Percentiles rank a stretch among this genome's conserved stretches.
Conservation (phyloP, 176 grass and related monocot species). For the Zizania latifolia region DNA sequence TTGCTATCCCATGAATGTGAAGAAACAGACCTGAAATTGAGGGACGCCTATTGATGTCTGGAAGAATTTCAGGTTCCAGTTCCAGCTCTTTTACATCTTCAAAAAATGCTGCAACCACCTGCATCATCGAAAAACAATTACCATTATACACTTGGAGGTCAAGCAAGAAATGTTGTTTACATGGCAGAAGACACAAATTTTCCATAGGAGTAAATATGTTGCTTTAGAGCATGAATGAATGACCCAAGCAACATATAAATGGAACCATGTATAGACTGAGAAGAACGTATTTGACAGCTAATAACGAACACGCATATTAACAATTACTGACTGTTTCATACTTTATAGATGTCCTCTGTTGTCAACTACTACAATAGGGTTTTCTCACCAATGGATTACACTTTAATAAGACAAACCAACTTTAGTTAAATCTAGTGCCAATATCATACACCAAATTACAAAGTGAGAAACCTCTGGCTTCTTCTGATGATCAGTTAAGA, state of each 20-base stretch:
- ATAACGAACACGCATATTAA: background rate
- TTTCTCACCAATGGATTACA: too few relatives aligned
- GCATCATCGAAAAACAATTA: slow-evolving; percentile 2
- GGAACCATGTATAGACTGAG: background rate
- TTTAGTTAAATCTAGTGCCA: background rate
- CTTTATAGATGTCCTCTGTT: background rate
- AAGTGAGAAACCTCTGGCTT: background rate
- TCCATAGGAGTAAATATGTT: background rate
- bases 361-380: background rate
- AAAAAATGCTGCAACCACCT: slow-evolving; percentile 31
- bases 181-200: background rate
- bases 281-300: background rate
- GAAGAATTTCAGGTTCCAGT: slow-evolving; percentile 45
- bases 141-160: background rate
- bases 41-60: background rate
- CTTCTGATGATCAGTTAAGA: background rate
- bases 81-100: slow-evolving; percentile 34
- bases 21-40: slow-evolving; percentile 35
- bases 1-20: too few relatives aligned
- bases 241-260: background rate
- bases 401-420: background rate
- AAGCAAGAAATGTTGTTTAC: background rate
- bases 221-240: background rate
- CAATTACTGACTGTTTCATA: background rate
- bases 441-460: background rate